These are phyloP conservation scores for Periconia macrospinosa DNA, from an alignment of 2,329 filamentous ascomycete genomes.

Conservation along the genomic window DNA sequence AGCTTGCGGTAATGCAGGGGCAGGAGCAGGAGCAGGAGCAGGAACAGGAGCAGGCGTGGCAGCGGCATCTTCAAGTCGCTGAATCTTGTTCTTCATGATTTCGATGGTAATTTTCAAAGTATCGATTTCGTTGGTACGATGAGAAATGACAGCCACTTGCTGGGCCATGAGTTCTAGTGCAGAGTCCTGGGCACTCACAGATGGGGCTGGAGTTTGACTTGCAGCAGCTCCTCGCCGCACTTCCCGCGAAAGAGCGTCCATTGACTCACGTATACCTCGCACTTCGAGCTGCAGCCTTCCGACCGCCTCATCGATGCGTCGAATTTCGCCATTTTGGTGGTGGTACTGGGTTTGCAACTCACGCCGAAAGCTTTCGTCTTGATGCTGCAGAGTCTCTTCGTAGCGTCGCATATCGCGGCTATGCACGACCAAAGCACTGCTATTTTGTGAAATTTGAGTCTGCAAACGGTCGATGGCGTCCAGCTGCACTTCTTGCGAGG, in stretches of 20 bases:
- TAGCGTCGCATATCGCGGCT: slow-evolving; percentile 33
- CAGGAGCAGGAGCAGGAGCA: neutral
- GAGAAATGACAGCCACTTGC: slow-evolving; percentile 44
- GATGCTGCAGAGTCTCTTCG: slow-evolving; percentile 27
- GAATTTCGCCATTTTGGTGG: slow-evolving; percentile 35
- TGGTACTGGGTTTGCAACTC: slow-evolving; percentile 37
- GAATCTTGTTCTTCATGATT: slow-evolving; percentile 51
- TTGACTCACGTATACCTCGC: slow-evolving; percentile 37
- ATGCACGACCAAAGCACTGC: slow-evolving; percentile 38
- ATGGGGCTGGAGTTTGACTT: slow-evolving; percentile 2
- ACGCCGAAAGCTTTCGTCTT: slow-evolving; percentile 43
- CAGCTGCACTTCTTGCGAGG: slow-evolving; percentile 33
- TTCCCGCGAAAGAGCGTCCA: slow-evolving; percentile 38
- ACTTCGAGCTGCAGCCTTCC: slow-evolving; percentile 46
- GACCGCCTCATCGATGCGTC: slow-evolving; percentile 45
- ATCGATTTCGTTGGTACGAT: slow-evolving; percentile 51
- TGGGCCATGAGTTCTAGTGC: slow-evolving; percentile 50
- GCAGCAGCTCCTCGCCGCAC: slow-evolving; percentile 13
- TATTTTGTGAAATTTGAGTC: slow-evolving; percentile 53
- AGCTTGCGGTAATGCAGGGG: neutral
- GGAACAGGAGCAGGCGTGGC: slow-evolving; percentile 2
- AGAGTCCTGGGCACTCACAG: slow-evolving; percentile 31
- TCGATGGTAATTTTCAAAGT: slow-evolving; percentile 51
- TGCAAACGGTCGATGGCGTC: slow-evolving; percentile 51
- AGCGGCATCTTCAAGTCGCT: slow-evolving; percentile 40